These are phyloP conservation scores for Penicillium brevicompactum DNA, from an alignment of 2,329 filamentous ascomycete species.

Conservation along the genomic window DNA sequence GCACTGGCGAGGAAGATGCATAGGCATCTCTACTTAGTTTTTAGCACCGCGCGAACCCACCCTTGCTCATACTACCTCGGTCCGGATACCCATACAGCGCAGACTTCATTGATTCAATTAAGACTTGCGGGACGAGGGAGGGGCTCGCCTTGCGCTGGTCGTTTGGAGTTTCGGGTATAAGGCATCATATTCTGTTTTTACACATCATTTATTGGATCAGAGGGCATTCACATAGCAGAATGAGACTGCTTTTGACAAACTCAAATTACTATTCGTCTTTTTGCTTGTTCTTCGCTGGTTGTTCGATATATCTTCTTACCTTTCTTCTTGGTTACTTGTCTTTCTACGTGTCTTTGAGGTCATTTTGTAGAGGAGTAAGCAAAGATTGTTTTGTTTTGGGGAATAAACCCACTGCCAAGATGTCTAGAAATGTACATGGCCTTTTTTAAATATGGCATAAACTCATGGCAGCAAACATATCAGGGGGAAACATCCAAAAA, in stretches of 20 bases:
- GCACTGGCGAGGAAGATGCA: constrained; percentile 47
- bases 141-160: constrained; percentile 8
- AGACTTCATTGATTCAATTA: constrained; percentile 2
- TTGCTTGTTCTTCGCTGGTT: too few relatives aligned
- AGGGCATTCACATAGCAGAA: constrained; percentile 11
- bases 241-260: constrained; percentile 5
- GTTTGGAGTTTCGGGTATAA: constrained; percentile 25
- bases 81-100: constrained; percentile 13
- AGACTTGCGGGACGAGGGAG: constrained; percentile 2
- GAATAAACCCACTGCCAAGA: constrained; percentile 13
- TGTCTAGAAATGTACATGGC: constrained; percentile 21
- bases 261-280: neutral
- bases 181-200: constrained; percentile 22
- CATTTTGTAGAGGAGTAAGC: neutral
- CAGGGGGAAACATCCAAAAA: neutral
- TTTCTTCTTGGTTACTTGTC: too few relatives aligned
- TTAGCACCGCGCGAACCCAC: constrained; percentile 5
- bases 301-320: too few relatives aligned
- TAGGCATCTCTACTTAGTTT: constrained; percentile 16
- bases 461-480: constrained; percentile 13
- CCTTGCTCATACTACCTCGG: constrained; percentile 4
- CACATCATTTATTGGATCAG: constrained; percentile 16
- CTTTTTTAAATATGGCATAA: constrained; percentile 18
- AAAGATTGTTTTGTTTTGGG: constrained; percentile 4
- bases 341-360: too few relatives aligned